phyloP scores from a whole-genome alignment of 1,284 basidiomycete genomes.

The Naganishia liquefaciens region DNA sequence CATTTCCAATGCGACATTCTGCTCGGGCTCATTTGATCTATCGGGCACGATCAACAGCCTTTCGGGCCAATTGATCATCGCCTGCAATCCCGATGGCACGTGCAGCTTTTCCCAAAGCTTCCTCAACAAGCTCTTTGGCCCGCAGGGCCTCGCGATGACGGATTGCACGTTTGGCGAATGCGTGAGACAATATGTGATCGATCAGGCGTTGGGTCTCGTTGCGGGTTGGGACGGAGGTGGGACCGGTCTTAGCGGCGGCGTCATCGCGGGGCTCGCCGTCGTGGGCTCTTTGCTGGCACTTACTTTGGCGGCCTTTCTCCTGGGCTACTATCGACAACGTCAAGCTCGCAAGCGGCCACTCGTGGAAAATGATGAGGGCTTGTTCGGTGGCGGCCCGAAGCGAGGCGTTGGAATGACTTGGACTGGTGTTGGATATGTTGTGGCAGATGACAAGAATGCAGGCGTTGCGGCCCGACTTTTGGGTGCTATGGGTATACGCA shows the following conservation, averaged over 20 bases:
- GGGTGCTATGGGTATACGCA: neutral
- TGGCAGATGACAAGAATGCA: conserved; percentile 31
- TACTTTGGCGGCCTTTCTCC: conserved; percentile 61
- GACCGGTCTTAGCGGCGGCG: conserved; percentile 66
- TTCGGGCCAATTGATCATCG: conserved; percentile 58
- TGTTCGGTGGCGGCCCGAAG: conserved; percentile 33
- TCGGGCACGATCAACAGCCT: conserved; percentile 58
- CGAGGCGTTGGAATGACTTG: conserved; percentile 68
- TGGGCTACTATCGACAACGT: conserved; percentile 65
- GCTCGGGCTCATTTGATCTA: conserved; percentile 63
- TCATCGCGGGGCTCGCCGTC: conserved; percentile 82
- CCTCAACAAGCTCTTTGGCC: conserved; percentile 69
- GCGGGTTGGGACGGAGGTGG: conserved; percentile 39
- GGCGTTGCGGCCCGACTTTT: too few species aligned
- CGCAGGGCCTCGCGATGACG: conserved; percentile 66
- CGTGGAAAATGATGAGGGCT: conserved; percentile 49
- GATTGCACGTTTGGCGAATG: conserved; percentile 83
- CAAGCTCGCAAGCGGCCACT: conserved; percentile 58
- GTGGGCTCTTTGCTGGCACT: conserved; percentile 67
- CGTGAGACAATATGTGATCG: conserved; percentile 73
- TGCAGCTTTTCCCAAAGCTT: conserved; percentile 75
- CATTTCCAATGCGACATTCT: conserved; percentile 68
- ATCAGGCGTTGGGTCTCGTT: conserved; percentile 53
- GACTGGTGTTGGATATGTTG: conserved; percentile 66
- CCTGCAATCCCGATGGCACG: conserved; percentile 62